Evolutionary conservation across 23 red algal genomes (phyloP).

Genomic region (Gracilaria domingensis): DNA sequence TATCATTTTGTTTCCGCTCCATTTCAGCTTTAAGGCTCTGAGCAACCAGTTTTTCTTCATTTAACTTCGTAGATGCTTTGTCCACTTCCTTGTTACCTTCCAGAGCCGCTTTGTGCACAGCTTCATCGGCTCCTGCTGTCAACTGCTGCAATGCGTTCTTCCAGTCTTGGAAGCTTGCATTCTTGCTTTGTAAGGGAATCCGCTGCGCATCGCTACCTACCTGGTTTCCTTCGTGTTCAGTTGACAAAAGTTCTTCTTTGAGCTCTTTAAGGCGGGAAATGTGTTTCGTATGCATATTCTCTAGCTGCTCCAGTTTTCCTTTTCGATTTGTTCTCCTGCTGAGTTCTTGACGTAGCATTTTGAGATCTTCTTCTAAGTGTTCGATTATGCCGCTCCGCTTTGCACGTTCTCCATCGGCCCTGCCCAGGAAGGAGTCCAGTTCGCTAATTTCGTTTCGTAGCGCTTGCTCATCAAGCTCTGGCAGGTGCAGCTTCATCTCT

Average conservation of each 20-base stretch:
- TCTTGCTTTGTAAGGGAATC: not conserved
- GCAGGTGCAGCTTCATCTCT: slow-evolving; percentile 57
- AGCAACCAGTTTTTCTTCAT: slow-evolving; percentile 13
- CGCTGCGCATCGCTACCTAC: not conserved
- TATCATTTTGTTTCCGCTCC: slow-evolving; percentile 23
- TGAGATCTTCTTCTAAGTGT: slow-evolving; percentile 9
- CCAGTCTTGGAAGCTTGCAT: slow-evolving; percentile 41
- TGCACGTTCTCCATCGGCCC: slow-evolving; percentile 50
- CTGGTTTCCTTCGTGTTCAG: not conserved
- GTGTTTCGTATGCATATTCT: slow-evolving; percentile 23
- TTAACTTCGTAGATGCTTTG: slow-evolving; percentile 31
- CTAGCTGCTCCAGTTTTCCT: slow-evolving; percentile 51
- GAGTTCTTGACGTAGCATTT: slow-evolving; percentile 30
- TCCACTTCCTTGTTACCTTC: slow-evolving; percentile 21
- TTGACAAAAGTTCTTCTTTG: slow-evolving; percentile 24
- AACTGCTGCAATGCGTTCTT: slow-evolving; percentile 28
- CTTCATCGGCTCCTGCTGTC: slow-evolving; percentile 1
- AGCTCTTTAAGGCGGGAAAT: slow-evolving; percentile 34
- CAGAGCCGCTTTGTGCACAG: slow-evolving; percentile 24
- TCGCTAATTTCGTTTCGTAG: slow-evolving; percentile 42
- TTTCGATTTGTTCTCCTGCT: slow-evolving; percentile 39
- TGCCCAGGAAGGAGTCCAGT: slow-evolving; percentile 7
- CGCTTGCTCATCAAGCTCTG: slow-evolving; percentile 56
- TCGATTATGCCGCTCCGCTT: slow-evolving; percentile 43
- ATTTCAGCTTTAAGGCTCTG: not conserved